These are phyloP conservation scores for Mycena venus DNA, from an alignment of 768 basidiomycete genomes.

Conservation along the genomic window DNA sequence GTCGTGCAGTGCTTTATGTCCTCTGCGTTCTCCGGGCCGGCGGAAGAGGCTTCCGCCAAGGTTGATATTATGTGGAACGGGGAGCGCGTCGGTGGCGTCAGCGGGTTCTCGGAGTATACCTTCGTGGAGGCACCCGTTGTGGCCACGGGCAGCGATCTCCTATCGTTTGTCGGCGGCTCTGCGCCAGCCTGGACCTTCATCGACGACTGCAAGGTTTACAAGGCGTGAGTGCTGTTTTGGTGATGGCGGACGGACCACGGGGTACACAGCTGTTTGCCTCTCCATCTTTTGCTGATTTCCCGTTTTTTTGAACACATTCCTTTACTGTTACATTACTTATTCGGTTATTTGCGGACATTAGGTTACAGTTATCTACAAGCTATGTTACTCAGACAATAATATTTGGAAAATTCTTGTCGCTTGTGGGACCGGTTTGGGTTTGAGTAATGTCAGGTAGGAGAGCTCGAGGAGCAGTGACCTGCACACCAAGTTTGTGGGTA, in stretches of 20 bases:
- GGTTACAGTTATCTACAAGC: too few species aligned
- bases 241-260: neutral
- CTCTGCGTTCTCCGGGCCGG: slow-evolving; percentile 51
- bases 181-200: slow-evolving; percentile 65
- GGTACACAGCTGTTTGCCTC: too few species aligned
- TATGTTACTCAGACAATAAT: too few species aligned
- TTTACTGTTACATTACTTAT: too few species aligned
- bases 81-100: slow-evolving; percentile 45
- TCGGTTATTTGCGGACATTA: too few species aligned
- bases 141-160: slow-evolving; percentile 50
- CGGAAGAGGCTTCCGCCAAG: slow-evolving; percentile 49
- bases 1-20: slow-evolving; percentile 58
- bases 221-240: neutral
- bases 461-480: too few species aligned
- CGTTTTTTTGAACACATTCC: too few species aligned
- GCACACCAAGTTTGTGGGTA: too few species aligned
- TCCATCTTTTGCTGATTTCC: too few species aligned
- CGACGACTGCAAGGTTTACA: slow-evolving; percentile 54
- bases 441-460: too few species aligned
- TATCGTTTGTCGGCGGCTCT: slow-evolving; percentile 56
- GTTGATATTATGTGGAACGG: slow-evolving; percentile 62
- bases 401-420: too few species aligned
- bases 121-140: slow-evolving; percentile 48
- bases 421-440: too few species aligned
- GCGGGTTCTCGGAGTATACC: slow-evolving; percentile 52